phyloP scores from a whole-genome alignment of 2,329 filamentous ascomycete species.

The Stemphylium lycopersici region DNA sequence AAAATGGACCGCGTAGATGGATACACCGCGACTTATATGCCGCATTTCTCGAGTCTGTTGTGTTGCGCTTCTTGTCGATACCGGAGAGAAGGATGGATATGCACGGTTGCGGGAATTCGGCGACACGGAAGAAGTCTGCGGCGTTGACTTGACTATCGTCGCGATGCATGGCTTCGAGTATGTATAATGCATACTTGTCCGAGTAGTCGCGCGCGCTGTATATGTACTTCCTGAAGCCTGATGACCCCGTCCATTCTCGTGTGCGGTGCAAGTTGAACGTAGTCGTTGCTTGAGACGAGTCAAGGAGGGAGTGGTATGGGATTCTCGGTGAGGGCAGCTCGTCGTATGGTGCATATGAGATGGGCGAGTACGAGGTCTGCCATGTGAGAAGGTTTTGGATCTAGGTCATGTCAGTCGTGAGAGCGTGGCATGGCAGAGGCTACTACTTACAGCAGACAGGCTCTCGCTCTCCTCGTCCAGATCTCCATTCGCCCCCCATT shows the following conservation, averaged over 20 bases:
- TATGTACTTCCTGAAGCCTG: conserved; percentile 44
- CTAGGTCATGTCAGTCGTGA: conserved; percentile 22
- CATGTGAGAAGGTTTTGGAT: conserved; percentile 47
- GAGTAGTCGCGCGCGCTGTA: conserved; percentile 46
- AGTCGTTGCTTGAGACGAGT: conserved; percentile 38
- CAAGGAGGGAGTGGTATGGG: conserved; percentile 44
- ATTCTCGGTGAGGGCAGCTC: conserved; percentile 43
- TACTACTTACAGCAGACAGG: conserved; percentile 40
- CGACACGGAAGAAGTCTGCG: conserved; percentile 45
- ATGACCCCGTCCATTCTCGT: conserved; percentile 44
- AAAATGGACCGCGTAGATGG: conserved; percentile 41
- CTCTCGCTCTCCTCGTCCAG: conserved; percentile 48
- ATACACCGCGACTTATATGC: conserved; percentile 48
- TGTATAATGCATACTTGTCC: conserved; percentile 46
- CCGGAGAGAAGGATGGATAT: conserved; percentile 44
- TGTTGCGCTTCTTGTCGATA: conserved; percentile 41
- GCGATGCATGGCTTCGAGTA: conserved; percentile 43
- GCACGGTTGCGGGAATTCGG: conserved; percentile 42
- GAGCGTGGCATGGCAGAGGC: background rate
- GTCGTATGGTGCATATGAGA: conserved; percentile 41
- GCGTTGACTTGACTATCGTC: conserved; percentile 43
- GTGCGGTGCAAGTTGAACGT: conserved; percentile 48
- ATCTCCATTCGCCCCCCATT: conserved; percentile 47
- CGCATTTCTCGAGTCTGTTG: conserved; percentile 30
- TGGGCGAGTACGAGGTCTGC: conserved; percentile 44